Conservation (phyloP, 805 yeast genomes). For the Yamadazyma olivae region DNA sequence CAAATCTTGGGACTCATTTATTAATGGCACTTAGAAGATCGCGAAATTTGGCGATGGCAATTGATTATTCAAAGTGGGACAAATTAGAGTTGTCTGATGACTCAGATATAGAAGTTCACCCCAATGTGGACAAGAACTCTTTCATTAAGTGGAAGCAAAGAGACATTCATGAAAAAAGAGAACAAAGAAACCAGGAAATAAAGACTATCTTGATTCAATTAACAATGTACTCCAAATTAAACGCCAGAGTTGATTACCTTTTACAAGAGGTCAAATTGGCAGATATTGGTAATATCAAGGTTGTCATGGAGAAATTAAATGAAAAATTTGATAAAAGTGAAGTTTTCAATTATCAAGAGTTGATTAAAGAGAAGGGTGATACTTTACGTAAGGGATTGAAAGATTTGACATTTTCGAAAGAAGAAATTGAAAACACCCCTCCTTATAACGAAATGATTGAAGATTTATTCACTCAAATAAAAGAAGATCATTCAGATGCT, state of each 20-base stretch:
- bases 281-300: conserved; percentile 29
- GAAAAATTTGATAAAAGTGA: conserved; percentile 56
- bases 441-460: conserved; percentile 91
- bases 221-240: conserved; percentile 75
- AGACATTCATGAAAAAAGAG: conserved; percentile 91
- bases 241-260: conserved; percentile 67
- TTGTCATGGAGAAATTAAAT: conserved; percentile 40
- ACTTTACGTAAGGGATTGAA: conserved; percentile 43
- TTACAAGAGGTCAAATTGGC: conserved; percentile 40
- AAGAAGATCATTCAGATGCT: conserved; percentile 54
- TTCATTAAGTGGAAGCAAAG: conserved; percentile 96
- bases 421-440: conserved; percentile 45
- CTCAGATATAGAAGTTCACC: conserved; percentile 96
- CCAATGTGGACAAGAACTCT: conserved; percentile 91
- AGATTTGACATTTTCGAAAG: conserved; percentile 33
- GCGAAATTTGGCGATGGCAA: conserved; percentile 61
- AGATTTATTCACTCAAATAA: conserved; percentile 77
- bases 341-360: conserved; percentile 46
- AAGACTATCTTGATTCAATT: conserved; percentile 70
- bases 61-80: conserved; percentile 98
- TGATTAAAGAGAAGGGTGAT: conserved; percentile 37
- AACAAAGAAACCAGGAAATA: conserved; percentile 74
- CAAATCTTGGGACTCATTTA: too few species aligned
- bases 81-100: conserved; percentile 94
- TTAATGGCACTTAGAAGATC: too few species aligned